phyloP scores from a whole-genome alignment of 202 grass and related monocot species.

The Zoysia matrella region DNA sequence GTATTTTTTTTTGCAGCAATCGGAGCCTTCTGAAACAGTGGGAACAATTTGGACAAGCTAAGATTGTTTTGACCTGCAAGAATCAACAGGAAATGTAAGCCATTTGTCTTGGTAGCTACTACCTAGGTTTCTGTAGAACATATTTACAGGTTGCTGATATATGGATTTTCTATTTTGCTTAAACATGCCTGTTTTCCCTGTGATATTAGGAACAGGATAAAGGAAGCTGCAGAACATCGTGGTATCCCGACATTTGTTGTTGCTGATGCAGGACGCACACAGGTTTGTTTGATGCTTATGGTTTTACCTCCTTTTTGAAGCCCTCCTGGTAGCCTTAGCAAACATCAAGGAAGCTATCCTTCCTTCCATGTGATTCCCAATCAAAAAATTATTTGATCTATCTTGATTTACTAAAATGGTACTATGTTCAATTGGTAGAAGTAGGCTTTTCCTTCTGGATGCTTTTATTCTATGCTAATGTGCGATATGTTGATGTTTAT shows the following conservation, averaged over 20 bases:
- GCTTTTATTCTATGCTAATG: background rate
- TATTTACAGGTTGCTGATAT: constrained; percentile 28
- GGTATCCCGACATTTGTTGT: constrained; percentile 88
- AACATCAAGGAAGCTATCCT: constrained; percentile 9
- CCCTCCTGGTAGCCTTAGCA: background rate
- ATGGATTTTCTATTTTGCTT: background rate
- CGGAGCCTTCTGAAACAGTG: constrained; percentile 78
- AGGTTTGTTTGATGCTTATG: constrained; percentile 57
- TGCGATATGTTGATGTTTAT: background rate
- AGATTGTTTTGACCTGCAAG: constrained; percentile 93
- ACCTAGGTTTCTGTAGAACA: background rate
- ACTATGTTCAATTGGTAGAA: background rate
- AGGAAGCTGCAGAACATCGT: constrained; percentile 73
- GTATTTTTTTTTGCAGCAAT: constrained; percentile 58
- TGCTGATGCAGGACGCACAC: constrained; percentile 93
- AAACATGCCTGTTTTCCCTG: background rate
- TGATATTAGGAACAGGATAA: constrained; percentile 77
- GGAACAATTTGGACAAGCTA: constrained; percentile 95
- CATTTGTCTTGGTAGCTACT: background rate
- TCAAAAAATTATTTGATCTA: background rate
- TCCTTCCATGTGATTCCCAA: constrained; percentile 33
- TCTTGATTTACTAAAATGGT: background rate
- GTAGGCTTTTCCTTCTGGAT: constrained; percentile 14
- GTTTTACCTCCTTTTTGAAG: background rate
- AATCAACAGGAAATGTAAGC: constrained; percentile 96